phyloP scores from a whole-genome alignment of 2,329 filamentous ascomycete species.

The Dactylellina drechsleri region DNA sequence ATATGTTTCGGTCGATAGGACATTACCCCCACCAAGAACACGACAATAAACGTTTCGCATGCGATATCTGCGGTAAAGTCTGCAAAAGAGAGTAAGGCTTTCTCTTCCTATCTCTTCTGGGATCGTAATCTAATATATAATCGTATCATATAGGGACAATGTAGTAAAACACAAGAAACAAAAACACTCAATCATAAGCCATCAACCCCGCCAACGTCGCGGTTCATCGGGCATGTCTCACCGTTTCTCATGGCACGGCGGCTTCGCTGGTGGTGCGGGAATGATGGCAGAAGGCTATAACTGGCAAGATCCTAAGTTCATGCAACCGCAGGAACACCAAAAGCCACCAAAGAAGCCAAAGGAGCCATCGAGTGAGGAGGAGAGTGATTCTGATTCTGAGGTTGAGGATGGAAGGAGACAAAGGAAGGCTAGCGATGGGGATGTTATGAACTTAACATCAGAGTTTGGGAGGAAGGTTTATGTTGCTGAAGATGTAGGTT shows the following conservation, averaged over 20 bases:
- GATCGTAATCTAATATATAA: not conserved
- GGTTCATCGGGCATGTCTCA: slow-evolving; percentile 49
- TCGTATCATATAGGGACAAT: slow-evolving; percentile 55
- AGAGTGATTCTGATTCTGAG: slow-evolving; percentile 37
- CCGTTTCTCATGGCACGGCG: slow-evolving; percentile 50
- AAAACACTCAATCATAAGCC: slow-evolving; percentile 56
- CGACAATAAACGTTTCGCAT: slow-evolving; percentile 53
- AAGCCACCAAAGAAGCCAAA: slow-evolving; percentile 43
- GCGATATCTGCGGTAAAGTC: slow-evolving; percentile 55
- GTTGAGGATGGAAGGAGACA: slow-evolving; percentile 12
- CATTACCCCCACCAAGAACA: slow-evolving; percentile 53
- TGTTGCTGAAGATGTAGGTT: slow-evolving; percentile 53
- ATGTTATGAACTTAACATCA: slow-evolving; percentile 52
- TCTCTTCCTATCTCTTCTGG: not conserved
- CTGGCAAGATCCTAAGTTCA: slow-evolving; percentile 50
- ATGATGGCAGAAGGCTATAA: slow-evolving; percentile 48
- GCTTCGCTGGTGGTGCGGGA: slow-evolving; percentile 20
- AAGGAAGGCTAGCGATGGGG: slow-evolving; percentile 43
- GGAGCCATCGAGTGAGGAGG: slow-evolving; percentile 35
- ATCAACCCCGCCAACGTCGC: slow-evolving; percentile 43
- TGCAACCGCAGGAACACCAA: slow-evolving; percentile 43
- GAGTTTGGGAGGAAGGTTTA: slow-evolving; percentile 53
- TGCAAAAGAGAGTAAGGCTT: slow-evolving; percentile 50
- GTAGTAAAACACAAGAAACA: slow-evolving; percentile 59
- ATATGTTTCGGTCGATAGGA: slow-evolving; percentile 24